phyloP scores from a whole-genome alignment of 345 rosid genomes.

The Noccaea caerulescens region DNA sequence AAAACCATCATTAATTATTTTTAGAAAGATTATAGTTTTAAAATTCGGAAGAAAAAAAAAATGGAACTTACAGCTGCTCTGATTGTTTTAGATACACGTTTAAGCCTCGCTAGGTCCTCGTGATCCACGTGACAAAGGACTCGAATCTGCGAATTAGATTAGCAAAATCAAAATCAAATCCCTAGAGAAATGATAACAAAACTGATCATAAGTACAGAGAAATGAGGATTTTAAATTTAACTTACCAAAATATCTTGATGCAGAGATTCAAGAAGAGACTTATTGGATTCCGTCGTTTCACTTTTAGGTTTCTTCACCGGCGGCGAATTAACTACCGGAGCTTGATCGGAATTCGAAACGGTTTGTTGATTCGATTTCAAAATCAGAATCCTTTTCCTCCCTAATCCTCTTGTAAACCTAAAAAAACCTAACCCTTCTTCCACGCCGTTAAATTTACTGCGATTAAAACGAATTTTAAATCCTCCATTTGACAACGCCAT shows the following conservation, averaged over 20 bases:
- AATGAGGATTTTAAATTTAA: neutral
- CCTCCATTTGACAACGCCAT: slow-evolving; percentile 16
- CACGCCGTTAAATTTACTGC: neutral
- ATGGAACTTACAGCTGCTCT: slow-evolving; percentile 34
- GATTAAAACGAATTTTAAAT: neutral
- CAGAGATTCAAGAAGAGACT: slow-evolving; percentile 38
- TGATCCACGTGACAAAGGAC: slow-evolving; percentile 45
- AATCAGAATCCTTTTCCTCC: slow-evolving; percentile 42
- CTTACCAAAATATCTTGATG: slow-evolving; percentile 47
- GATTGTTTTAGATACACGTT: slow-evolving; percentile 38
- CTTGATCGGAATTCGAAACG: slow-evolving; percentile 16
- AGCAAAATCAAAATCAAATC: neutral
- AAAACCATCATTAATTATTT: neutral
- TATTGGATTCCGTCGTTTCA: slow-evolving; percentile 7
- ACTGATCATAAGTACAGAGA: neutral
- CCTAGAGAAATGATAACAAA: neutral
- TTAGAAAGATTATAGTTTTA: neutral
- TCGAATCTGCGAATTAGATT: slow-evolving; percentile 35
- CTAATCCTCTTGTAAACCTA: slow-evolving; percentile 34
- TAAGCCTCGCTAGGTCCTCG: slow-evolving; percentile 31
- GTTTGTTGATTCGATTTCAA: slow-evolving; percentile 13
- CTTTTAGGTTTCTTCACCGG: slow-evolving; percentile 16
- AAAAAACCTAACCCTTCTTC: slow-evolving; percentile 33
- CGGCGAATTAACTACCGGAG: neutral
- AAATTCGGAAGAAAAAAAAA: neutral